Evolutionary conservation across 441 rosid species (phyloP), one percentile per base, ranked within the genome.

Genomic region (Erodium moschatum): DNA sequence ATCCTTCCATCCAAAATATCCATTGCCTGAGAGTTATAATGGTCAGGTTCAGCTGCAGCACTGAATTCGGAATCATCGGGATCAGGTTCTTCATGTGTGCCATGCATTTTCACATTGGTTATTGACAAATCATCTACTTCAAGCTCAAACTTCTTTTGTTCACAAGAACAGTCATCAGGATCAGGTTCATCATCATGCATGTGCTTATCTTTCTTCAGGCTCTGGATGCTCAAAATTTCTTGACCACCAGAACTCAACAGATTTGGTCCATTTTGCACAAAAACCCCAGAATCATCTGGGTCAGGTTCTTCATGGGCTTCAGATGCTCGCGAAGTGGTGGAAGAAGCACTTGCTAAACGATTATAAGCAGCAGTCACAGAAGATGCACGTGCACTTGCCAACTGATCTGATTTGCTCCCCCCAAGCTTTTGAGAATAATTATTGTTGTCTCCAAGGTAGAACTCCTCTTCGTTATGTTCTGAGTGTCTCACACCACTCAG

Each of bases 281-380:
- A 67, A 20, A 50, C 64, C 58, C 63, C 72, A 21, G 87, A 76
- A 77, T 85, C 88, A 84, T 89, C 90, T 21, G 82, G 85, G 67
- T 87, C 90, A 68, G 91, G 86, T 77, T 89, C 94, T 68, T 80
- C 83, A 9, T 72, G 74, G n/a, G 56, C 77, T 80, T 81, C 82
- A 62, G 84, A 77, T 74, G 21, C 74, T 63, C 68, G 77, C 12
- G 24, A 74, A 75, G 8, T 38, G 65, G 65, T 67, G 24, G 42
- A 72, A 71, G 80, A 74, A 58, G 78, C 68, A 54, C 73, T 69
- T 65, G 76, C 83, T 65, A 84, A 72, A 73, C 95, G 94, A 63
- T 63, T 83, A 81, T 79, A 89, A 65, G 97, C 97, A 85, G 99
- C 99, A 76, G 85, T 82, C 71, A 87, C 94, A 12, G 97, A 90